Conservation (phyloP, 192 early-diverging fungal genomes). For the Umbelopsis sp. region DNA sequence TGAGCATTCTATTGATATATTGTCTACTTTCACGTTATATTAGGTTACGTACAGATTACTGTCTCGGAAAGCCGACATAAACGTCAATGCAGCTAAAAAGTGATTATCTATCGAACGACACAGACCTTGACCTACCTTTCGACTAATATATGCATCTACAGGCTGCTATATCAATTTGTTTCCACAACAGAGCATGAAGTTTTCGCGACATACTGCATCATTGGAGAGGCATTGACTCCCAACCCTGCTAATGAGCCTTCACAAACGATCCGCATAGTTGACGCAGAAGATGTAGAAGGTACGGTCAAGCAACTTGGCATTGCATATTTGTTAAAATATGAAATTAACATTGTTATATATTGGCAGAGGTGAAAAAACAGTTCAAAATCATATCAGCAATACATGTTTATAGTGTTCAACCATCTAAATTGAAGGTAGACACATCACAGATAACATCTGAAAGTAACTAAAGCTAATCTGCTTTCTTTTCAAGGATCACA, state of each 20-base stretch:
- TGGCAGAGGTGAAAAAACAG: not conserved
- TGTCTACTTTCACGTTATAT: not conserved
- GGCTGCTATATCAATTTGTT: conserved; percentile 3
- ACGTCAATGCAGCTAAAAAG: conserved; percentile 15
- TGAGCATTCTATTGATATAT: not conserved
- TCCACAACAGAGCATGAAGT: conserved; percentile 4
- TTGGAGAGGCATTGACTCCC: not conserved
- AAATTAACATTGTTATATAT: not conserved
- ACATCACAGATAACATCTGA: not conserved
- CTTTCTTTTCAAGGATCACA: not conserved
- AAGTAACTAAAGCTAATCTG: not conserved
- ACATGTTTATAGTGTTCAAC: conserved; percentile 9
- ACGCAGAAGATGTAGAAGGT: conserved; percentile 16
- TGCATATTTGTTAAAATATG: not conserved
- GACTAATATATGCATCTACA: not conserved
- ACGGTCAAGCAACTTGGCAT: too few relatives aligned
- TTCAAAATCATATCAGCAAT: not conserved
- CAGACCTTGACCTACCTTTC: not conserved
- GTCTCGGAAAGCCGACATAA: not conserved
- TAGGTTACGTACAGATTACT: conserved; percentile 7
- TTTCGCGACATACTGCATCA: not conserved
- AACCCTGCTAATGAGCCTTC: not conserved
- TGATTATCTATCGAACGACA: not conserved
- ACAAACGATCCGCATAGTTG: conserved; percentile 1
- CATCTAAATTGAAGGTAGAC: not conserved